Conservation (phyloP, 2,329 filamentous ascomycete genomes). For the Diplodia scrobiculata region DNA sequence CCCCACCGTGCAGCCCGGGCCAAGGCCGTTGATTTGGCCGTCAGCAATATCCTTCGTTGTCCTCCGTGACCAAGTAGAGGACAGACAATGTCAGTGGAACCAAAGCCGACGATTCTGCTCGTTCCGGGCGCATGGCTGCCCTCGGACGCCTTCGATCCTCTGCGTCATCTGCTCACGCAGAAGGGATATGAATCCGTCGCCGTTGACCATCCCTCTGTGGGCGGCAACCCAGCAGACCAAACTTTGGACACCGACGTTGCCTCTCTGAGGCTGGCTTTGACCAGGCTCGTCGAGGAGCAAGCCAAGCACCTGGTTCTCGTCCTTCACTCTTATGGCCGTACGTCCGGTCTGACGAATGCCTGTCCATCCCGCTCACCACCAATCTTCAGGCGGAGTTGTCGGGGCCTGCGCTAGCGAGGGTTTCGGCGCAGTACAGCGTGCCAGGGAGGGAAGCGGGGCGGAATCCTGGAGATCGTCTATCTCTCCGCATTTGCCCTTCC, state of each 20-base stretch:
- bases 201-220: constrained; percentile 26
- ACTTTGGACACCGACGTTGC: constrained; percentile 21
- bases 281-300: constrained; percentile 5
- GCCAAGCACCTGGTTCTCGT: constrained; percentile 22
- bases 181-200: constrained; percentile 20
- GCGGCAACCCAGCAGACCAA: constrained; percentile 10
- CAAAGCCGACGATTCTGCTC: constrained; percentile 13
- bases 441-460: constrained; percentile 14
- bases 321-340: constrained; percentile 21
- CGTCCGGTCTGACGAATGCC: background rate
- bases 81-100: background rate
- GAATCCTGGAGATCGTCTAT: constrained; percentile 20
- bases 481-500: constrained; percentile 22
- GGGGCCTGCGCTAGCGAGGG: constrained; percentile 27
- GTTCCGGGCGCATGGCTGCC: constrained; percentile 25
- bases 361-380: background rate
- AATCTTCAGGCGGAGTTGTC: constrained; percentile 15
- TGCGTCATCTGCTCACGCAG: constrained; percentile 1
- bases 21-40: background rate
- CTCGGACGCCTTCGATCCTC: constrained; percentile 13
- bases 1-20: background rate
- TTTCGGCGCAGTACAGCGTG: constrained; percentile 16
- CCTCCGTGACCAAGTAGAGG: background rate
- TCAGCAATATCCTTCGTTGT: background rate
- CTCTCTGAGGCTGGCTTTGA: background rate